Conservation (phyloP, 1,284 basidiomycete species). For the Puccinia polysora region DNA sequence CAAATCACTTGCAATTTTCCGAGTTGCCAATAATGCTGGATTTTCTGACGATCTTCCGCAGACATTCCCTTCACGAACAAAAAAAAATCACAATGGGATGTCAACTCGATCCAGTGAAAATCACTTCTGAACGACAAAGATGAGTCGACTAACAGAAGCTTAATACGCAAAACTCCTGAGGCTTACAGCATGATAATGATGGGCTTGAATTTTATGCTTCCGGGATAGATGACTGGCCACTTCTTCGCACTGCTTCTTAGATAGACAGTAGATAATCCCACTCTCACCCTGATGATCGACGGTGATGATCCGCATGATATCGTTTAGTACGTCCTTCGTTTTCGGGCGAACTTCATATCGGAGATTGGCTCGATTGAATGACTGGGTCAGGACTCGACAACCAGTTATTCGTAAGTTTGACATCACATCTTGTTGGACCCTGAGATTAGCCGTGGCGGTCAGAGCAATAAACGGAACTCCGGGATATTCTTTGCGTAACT, state of each 20-base stretch:
- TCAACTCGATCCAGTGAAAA: neutral
- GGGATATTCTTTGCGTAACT: conserved; percentile 69
- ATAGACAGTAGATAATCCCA: conserved; percentile 82
- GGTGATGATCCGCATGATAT: conserved; percentile 71
- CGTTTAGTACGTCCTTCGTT: conserved; percentile 56
- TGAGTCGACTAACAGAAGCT: too few relatives aligned
- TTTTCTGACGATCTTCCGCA: conserved; percentile 62
- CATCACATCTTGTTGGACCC: conserved; percentile 74
- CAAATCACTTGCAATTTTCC: conserved; percentile 76
- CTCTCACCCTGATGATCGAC: conserved; percentile 61
- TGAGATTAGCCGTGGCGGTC: conserved; percentile 82
- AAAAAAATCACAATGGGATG: neutral
- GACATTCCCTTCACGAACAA: conserved; percentile 57
- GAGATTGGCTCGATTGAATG: conserved; percentile 89
- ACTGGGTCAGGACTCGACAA: conserved; percentile 67
- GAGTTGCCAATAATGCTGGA: conserved; percentile 70
- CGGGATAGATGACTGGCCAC: conserved; percentile 66
- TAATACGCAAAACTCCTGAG: too few relatives aligned
- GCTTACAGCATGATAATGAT: conserved; percentile 75
- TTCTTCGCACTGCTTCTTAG: conserved; percentile 70
- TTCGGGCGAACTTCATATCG: conserved; percentile 65
- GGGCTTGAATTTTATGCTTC: conserved; percentile 62
- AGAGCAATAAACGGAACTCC: conserved; percentile 87
- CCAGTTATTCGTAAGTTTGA: conserved; percentile 63
- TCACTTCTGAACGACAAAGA: too few relatives aligned